Conservation (phyloP, 2,329 filamentous ascomycete genomes). For the Ceratocystis colombiana region DNA sequence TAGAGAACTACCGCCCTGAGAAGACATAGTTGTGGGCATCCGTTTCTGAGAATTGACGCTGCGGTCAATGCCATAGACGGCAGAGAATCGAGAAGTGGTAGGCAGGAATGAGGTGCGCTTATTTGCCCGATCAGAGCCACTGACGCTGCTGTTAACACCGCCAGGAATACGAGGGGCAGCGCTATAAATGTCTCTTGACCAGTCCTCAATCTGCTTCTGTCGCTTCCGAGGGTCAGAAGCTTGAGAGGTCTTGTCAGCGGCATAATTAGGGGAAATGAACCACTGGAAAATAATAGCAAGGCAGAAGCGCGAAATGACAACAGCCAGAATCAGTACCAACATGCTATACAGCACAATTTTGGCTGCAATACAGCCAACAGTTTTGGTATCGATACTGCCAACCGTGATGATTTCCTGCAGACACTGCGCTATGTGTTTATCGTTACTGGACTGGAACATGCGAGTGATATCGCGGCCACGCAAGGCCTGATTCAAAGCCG, state of each 20-base stretch:
- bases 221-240: conserved; percentile 71
- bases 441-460: conserved; percentile 64
- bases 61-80: conserved; percentile 70
- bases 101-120: conserved; percentile 86
- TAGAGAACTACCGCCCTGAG: conserved; percentile 63
- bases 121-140: conserved; percentile 56
- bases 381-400: conserved; percentile 89
- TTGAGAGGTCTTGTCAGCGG: conserved; percentile 74
- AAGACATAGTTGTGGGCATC: conserved; percentile 87
- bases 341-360: conserved; percentile 94
- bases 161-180: conserved; percentile 72
- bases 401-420: conserved; percentile 92
- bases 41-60: conserved; percentile 37
- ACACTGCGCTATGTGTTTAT: conserved; percentile 77
- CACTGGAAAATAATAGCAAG: conserved; percentile 89
- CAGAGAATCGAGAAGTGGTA: conserved; percentile 88
- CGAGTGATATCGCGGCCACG: conserved; percentile 83
- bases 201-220: conserved; percentile 90
- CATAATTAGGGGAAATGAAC: conserved; percentile 84
- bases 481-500: conserved; percentile 50
- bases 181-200: conserved; percentile 94
- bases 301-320: conserved; percentile 77
- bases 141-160: conserved; percentile 57
- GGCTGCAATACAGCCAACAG: conserved; percentile 92
- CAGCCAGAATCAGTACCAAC: conserved; percentile 78